phyloP scores from a whole-genome alignment of 2,329 filamentous ascomycete species.

The Epicoccum nigrum region DNA sequence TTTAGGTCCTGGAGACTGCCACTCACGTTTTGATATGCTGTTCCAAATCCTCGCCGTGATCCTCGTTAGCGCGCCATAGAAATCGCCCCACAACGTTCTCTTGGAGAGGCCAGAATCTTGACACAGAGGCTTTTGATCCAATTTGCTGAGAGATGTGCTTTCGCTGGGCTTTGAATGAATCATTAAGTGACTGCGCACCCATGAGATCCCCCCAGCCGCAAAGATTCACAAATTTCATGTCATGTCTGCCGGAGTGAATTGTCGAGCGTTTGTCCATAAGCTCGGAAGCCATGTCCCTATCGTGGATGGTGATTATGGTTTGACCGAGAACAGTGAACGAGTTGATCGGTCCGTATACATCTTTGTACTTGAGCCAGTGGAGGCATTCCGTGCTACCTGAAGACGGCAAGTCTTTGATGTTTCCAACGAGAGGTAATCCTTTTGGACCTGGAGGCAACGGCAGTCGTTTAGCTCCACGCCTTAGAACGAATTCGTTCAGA shows the following conservation, averaged over 20 bases:
- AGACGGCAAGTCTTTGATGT: constrained; percentile 56
- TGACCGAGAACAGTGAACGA: constrained; percentile 34
- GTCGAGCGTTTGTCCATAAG: constrained; percentile 30
- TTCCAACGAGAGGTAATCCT: constrained; percentile 57
- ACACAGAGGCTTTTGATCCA: constrained; percentile 50
- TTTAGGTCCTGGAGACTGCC: no score
- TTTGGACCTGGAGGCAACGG: constrained; percentile 59
- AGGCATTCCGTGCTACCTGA: constrained; percentile 46
- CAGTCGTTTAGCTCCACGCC: not conserved
- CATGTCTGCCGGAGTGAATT: constrained; percentile 31
- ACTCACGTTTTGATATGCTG: constrained; percentile 53
- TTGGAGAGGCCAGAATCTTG: constrained; percentile 52
- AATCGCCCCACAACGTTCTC: constrained; percentile 55
- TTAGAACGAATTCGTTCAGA: not conserved
- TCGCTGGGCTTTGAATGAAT: constrained; percentile 48
- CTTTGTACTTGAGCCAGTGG: constrained; percentile 54
- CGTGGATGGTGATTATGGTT: constrained; percentile 34
- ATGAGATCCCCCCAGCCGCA: constrained; percentile 50
- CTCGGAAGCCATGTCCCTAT: constrained; percentile 29
- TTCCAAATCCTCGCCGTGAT: constrained; percentile 44
- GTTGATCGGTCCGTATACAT: constrained; percentile 36
- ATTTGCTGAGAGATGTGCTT: constrained; percentile 55
- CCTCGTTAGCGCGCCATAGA: constrained; percentile 50
- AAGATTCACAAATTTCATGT: constrained; percentile 27
- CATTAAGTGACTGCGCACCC: constrained; percentile 46